Conservation (phyloP, 1,284 basidiomycete species). For the Tetrapyrgos nigripes region DNA sequence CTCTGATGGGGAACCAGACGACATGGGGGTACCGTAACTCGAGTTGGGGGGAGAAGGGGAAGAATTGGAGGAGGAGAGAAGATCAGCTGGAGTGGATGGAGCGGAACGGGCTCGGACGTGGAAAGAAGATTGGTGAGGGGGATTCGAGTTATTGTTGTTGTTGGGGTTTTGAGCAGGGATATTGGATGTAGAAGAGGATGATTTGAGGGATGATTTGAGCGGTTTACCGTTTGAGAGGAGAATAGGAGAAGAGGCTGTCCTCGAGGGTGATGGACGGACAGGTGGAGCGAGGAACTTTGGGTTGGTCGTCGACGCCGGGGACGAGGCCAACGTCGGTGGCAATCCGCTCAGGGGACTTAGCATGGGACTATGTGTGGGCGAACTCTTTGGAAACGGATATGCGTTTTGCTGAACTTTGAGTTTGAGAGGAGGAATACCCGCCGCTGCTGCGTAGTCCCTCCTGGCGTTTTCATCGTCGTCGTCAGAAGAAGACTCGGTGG, state of each 20-base stretch:
- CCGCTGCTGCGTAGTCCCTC: constrained; percentile 17
- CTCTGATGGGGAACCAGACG: constrained; percentile 22
- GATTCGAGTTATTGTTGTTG: constrained; percentile 18
- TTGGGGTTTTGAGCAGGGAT: constrained; percentile 41
- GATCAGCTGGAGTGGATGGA: constrained; percentile 18
- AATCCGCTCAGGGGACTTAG: constrained; percentile 22
- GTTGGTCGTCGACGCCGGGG: constrained; percentile 9
- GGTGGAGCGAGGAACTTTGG: constrained; percentile 17
- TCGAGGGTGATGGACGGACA: constrained; percentile 26
- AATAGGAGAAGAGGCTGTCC: constrained; percentile 47
- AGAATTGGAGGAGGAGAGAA: constrained; percentile 13
- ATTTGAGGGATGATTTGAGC: constrained; percentile 89
- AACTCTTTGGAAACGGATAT: constrained; percentile 39
- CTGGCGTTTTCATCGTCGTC: not conserved
- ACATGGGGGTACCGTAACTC: not conserved
- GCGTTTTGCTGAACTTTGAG: constrained; percentile 14
- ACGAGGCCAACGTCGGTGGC: constrained; percentile 1
- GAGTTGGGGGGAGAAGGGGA: constrained; percentile 4
- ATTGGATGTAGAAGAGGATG: constrained; percentile 61
- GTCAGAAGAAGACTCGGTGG: constrained; percentile 5
- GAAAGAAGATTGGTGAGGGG: constrained; percentile 33
- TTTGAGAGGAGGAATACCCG: constrained; percentile 15
- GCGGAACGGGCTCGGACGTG: constrained; percentile 16
- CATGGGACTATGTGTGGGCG: constrained; percentile 27
- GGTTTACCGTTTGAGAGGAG: constrained; percentile 88